Evolutionary conservation across 2,329 filamentous ascomycete species (phyloP).

Genomic region (Talaromyces albobiverticillius): DNA sequence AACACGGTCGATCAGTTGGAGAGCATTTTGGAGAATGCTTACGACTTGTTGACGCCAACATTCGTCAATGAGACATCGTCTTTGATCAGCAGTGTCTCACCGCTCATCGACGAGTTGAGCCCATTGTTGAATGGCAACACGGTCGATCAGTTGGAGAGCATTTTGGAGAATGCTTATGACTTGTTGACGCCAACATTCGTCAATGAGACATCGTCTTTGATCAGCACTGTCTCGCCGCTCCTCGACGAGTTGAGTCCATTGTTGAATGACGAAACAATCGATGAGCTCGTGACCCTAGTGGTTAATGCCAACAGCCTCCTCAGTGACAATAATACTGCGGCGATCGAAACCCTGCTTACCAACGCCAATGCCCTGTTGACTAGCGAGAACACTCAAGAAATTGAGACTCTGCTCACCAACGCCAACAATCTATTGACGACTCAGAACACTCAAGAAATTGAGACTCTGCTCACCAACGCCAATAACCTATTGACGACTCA

Average conservation of each 20-base stretch:
- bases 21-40: slow-evolving; percentile 21
- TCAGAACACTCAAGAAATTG: slow-evolving; percentile 12
- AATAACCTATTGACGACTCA: slow-evolving; percentile 9
- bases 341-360: slow-evolving; percentile 10
- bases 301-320: slow-evolving; percentile 16
- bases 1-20: slow-evolving; percentile 22
- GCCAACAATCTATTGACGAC: slow-evolving; percentile 14
- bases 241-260: slow-evolving; percentile 17
- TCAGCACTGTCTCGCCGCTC: slow-evolving; percentile 20
- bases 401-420: slow-evolving; percentile 21
- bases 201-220: slow-evolving; percentile 14
- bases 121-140: slow-evolving; percentile 24
- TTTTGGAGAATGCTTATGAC: slow-evolving; percentile 23
- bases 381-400: slow-evolving; percentile 27
- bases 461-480: slow-evolving; percentile 19
- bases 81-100: slow-evolving; percentile 19
- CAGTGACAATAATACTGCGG: slow-evolving; percentile 20
- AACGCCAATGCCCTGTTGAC: slow-evolving; percentile 22
- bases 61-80: slow-evolving; percentile 19
- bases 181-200: slow-evolving; percentile 23
- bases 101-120: slow-evolving; percentile 18
- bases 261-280: slow-evolving; percentile 12
- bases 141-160: slow-evolving; percentile 20
- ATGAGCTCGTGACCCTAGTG: slow-evolving; percentile 15
- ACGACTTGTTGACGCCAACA: slow-evolving; percentile 21